These are phyloP conservation scores for Moricandia arvensis DNA, from an alignment of 345 rosid species.

Conservation along the genomic window DNA sequence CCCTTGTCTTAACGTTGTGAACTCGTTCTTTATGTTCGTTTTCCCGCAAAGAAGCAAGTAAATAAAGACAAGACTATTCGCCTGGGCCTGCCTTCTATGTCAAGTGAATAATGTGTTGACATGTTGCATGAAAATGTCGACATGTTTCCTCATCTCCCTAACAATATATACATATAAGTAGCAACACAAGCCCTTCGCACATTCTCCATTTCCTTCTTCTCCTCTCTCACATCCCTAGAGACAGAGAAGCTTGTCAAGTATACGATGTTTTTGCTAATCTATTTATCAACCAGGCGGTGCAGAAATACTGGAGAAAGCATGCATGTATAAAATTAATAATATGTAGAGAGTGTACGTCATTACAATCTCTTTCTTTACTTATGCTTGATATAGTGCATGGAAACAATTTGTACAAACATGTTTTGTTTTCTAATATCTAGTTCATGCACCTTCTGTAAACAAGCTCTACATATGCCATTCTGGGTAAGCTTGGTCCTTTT, in stretches of 20 bases:
- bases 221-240: not conserved
- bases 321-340: not conserved
- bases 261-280: not conserved
- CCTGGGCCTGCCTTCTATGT: constrained; percentile 2
- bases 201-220: not conserved
- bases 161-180: constrained; percentile 12
- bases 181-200: constrained; percentile 14
- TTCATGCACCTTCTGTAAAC: not conserved
- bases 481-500: not conserved
- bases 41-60: not conserved
- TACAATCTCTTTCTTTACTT: not conserved
- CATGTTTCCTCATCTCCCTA: constrained; percentile 19
- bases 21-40: not conserved
- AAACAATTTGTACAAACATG: not conserved
- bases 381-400: not conserved
- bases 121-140: constrained; percentile 34
- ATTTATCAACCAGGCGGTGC: not conserved
- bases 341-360: not conserved
- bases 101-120: constrained; percentile 19
- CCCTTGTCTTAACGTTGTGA: not conserved
- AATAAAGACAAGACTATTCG: constrained; percentile 7
- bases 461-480: not conserved
- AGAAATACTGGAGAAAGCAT: not conserved
- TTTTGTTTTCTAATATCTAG: not conserved
- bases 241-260: constrained; percentile 8